Conservation (phyloP, 495 filamentous ascomycete genomes). For the Aspergillus kassunensis region DNA sequence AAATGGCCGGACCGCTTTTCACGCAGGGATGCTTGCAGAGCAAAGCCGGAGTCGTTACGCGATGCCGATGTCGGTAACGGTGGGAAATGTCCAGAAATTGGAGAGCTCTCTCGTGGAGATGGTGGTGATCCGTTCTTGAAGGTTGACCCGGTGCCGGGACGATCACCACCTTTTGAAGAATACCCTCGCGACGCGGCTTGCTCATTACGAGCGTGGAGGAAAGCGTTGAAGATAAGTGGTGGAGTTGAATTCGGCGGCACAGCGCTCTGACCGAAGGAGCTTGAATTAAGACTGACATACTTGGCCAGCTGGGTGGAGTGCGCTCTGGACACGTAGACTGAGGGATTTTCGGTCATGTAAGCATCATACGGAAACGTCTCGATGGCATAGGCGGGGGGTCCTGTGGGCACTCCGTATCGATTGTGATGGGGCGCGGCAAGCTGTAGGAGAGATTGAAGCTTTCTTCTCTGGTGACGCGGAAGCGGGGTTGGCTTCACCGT, state of each 20-base stretch:
- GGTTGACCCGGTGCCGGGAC: constrained; percentile 79
- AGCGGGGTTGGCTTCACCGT: constrained; percentile 67
- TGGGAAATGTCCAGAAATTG: constrained; percentile 75
- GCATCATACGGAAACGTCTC: constrained; percentile 88
- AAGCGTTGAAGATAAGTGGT: constrained; percentile 84
- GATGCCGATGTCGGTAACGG: constrained; percentile 68
- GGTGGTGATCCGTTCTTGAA: constrained; percentile 70
- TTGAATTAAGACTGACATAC: constrained; percentile 83
- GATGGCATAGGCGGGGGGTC: constrained; percentile 88
- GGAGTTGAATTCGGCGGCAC: constrained; percentile 42
- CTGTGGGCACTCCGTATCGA: constrained; percentile 77
- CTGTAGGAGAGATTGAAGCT: constrained; percentile 83
- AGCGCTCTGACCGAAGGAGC: constrained; percentile 69
- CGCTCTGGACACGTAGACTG: constrained; percentile 69
- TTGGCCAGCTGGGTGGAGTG: constrained; percentile 70
- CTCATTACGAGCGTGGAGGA: constrained; percentile 70
- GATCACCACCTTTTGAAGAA: constrained; percentile 56
- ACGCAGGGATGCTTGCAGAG: constrained; percentile 74
- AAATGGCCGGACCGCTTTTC: constrained; percentile 97
- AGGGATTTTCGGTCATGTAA: constrained; percentile 79
- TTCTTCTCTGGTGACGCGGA: constrained; percentile 84
- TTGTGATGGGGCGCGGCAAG: constrained; percentile 85
- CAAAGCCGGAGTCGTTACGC: constrained; percentile 86
- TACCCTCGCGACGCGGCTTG: constrained; percentile 39
- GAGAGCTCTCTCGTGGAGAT: constrained; percentile 70